Conservation (phyloP, 768 basidiomycete species). For the Daedalea quercina region DNA sequence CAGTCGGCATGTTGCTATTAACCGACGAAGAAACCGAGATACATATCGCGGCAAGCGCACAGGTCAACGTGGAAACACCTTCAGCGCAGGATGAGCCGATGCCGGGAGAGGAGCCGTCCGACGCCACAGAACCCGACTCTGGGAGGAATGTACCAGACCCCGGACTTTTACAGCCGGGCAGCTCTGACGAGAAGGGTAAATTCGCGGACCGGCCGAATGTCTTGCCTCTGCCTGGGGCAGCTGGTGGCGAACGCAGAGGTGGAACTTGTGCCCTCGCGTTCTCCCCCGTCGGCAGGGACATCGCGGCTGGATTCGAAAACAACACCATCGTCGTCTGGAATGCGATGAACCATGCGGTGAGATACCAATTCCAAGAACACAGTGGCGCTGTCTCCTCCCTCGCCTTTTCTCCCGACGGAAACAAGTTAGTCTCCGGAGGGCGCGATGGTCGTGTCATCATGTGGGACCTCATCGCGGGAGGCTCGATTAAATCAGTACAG, state of each 20-base stretch:
- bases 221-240: neutral
- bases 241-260: constrained; percentile 4
- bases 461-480: constrained; percentile 4
- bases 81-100: neutral
- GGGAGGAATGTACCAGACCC: too few species aligned
- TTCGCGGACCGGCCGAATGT: neutral
- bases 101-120: too few species aligned
- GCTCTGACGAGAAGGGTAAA: neutral
- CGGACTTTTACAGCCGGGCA: too few species aligned
- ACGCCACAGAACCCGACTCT: too few species aligned
- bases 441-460: constrained; percentile 4
- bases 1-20: neutral
- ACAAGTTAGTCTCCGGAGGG: constrained; percentile 9
- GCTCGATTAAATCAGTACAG: constrained; percentile 14
- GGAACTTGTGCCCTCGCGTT: constrained; percentile 29
- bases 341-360: neutral
- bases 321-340: constrained; percentile 10
- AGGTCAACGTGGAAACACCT: neutral
- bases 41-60: neutral
- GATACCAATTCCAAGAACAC: constrained; percentile 2
- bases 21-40: neutral
- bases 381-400: constrained; percentile 7
- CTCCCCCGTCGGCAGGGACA: constrained; percentile 27
- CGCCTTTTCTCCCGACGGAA: constrained; percentile 13
- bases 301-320: constrained; percentile 11